Evolutionary conservation across 1,284 basidiomycete genomes (phyloP).

Genomic region (Fistulina hepatica): DNA sequence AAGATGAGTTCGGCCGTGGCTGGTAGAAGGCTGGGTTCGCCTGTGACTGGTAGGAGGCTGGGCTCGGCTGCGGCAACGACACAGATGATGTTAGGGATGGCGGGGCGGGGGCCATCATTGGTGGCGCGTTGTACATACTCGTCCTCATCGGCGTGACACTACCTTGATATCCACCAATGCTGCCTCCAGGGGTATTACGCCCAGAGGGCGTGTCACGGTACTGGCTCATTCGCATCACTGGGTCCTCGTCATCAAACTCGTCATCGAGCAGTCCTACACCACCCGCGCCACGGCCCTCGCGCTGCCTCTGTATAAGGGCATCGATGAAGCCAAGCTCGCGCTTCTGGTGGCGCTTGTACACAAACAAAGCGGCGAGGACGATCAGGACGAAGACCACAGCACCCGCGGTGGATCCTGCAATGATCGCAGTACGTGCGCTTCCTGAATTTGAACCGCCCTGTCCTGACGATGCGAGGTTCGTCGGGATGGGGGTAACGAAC

Average conservation of each 20-base stretch:
- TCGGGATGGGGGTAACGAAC: conserved; percentile 9
- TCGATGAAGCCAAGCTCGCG: conserved; percentile 30
- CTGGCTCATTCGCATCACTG: conserved; percentile 21
- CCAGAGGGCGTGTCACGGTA: conserved; percentile 13
- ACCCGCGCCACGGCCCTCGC: conserved; percentile 34
- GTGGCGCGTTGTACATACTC: conserved; percentile 6
- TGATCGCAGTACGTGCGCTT: conserved; percentile 28
- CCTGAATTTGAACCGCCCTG: conserved; percentile 13
- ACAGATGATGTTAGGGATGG: conserved; percentile 14
- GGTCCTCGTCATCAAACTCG: conserved; percentile 28
- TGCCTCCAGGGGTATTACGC: not conserved
- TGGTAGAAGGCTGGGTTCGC: too few species aligned
- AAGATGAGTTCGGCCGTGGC: too few species aligned
- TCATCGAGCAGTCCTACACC: conserved; percentile 17
- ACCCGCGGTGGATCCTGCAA: conserved; percentile 37
- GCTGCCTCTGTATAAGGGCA: conserved; percentile 24
- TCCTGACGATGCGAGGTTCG: conserved; percentile 13
- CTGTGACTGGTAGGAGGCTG: too few species aligned
- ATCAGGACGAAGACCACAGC: conserved; percentile 30
- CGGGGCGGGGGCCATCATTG: conserved; percentile 9
- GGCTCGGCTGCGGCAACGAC: too few species aligned
- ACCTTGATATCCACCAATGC: not conserved
- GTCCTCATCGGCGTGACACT: conserved; percentile 3
- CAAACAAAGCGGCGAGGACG: conserved; percentile 29
- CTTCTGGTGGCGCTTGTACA: conserved; percentile 30